Conservation (phyloP, 129 eudicot genomes). For the Silybum marianum region DNA sequence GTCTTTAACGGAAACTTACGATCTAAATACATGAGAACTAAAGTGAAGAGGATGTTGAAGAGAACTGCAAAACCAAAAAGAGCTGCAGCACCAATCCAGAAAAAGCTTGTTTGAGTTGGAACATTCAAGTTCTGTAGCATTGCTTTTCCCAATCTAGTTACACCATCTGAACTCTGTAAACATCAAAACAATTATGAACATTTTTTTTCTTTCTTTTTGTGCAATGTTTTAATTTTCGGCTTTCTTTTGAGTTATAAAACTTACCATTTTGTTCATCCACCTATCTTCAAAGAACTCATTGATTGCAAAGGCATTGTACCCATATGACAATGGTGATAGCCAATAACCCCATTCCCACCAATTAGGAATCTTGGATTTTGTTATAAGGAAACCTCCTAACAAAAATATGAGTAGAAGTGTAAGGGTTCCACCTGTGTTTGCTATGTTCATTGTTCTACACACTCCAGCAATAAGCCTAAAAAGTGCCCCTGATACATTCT, state of each 20-base stretch:
- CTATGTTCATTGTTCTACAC: slow-evolving; percentile 70
- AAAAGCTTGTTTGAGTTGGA: slow-evolving; percentile 39
- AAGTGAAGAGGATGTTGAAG: slow-evolving; percentile 44
- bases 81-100: slow-evolving; percentile 44
- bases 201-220: background rate
- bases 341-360: slow-evolving; percentile 65
- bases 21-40: slow-evolving; percentile 44
- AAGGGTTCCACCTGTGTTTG: slow-evolving; percentile 73
- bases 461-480: slow-evolving; percentile 71
- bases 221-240: background rate
- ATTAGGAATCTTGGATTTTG: slow-evolving; percentile 34
- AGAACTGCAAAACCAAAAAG: slow-evolving; percentile 47
- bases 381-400: slow-evolving; percentile 84
- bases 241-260: background rate
- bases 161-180: slow-evolving; percentile 45
- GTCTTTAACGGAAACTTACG: slow-evolving; percentile 30
- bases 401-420: slow-evolving; percentile 63
- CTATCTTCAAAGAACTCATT: slow-evolving; percentile 56
- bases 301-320: slow-evolving; percentile 39
- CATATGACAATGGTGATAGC: slow-evolving; percentile 51
- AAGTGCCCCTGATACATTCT: slow-evolving; percentile 73
- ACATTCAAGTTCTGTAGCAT: slow-evolving; percentile 37
- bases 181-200: background rate
- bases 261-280: slow-evolving; percentile 54
- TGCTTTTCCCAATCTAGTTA: slow-evolving; percentile 46